These are phyloP conservation scores for Ichthyophonus hoferi DNA, from an alignment of 208 protist species.

Conservation along the genomic window DNA sequence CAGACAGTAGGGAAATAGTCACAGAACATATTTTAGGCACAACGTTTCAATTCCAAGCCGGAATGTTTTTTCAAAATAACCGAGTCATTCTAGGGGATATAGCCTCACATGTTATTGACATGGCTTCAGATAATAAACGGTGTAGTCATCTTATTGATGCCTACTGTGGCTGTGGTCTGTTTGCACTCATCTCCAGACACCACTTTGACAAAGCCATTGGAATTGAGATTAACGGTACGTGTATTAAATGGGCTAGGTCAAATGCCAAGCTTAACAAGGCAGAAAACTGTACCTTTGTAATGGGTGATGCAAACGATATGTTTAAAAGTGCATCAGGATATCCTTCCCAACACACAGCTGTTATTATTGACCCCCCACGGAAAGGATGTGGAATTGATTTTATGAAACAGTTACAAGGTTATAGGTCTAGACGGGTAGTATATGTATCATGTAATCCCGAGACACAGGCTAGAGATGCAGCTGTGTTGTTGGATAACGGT, in stretches of 20 bases:
- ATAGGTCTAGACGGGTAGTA: slow-evolving; percentile 25
- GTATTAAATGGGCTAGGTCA: not conserved
- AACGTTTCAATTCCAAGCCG: not conserved
- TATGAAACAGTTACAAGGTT: slow-evolving; percentile 26
- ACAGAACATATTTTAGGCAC: not conserved
- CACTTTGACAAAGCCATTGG: slow-evolving; percentile 10
- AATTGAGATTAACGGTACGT: slow-evolving; percentile 20
- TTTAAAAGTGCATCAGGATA: not conserved
- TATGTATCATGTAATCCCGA: slow-evolving; percentile 39
- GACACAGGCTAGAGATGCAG: slow-evolving; percentile 34
- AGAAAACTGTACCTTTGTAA: slow-evolving; percentile 17
- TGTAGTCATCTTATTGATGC: slow-evolving; percentile 34
- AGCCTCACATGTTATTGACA: slow-evolving; percentile 11
- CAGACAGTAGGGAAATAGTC: not conserved
- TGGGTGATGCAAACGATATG: not conserved
- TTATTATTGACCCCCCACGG: slow-evolving; percentile 41
- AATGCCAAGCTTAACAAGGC: slow-evolving; percentile 22
- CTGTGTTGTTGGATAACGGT: not conserved
- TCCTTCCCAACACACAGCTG: not conserved
- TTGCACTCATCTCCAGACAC: slow-evolving; percentile 26
- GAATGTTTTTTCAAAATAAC: slow-evolving; percentile 48
- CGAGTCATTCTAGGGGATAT: slow-evolving; percentile 9
- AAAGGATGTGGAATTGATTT: slow-evolving; percentile 31
- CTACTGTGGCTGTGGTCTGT: slow-evolving; percentile 43
- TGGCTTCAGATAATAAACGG: not conserved